A percentile compares a stretch with the other conserved stretches of the same genome.
Conservation (phyloP, 2,329 filamentous ascomycete species). For the Erysiphe pulchra region DNA sequence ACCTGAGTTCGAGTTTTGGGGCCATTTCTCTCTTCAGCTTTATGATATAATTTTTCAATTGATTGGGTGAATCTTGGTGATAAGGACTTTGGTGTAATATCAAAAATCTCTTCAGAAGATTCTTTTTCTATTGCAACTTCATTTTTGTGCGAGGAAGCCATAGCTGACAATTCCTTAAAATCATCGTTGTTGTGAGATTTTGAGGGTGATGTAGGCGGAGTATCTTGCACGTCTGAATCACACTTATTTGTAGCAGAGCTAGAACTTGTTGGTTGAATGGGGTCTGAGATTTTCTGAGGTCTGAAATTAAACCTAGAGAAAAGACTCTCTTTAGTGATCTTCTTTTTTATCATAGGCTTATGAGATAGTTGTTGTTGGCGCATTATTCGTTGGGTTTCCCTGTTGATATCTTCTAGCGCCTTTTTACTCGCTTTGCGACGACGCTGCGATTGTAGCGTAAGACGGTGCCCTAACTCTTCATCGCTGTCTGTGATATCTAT, state of each 20-base stretch:
- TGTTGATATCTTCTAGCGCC: slow-evolving; percentile 79
- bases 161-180: not conserved
- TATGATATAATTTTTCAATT: not conserved
- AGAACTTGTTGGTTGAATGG: slow-evolving; percentile 24
- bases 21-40: not conserved
- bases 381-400: slow-evolving; percentile 77
- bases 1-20: not conserved
- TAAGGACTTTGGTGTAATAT: not conserved
- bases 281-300: slow-evolving; percentile 13
- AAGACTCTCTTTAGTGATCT: slow-evolving; percentile 58
- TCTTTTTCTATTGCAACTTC: not conserved
- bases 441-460: slow-evolving; percentile 45
- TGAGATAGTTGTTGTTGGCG: slow-evolving; percentile 80
- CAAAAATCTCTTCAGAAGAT: not conserved
- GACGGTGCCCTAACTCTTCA: slow-evolving; percentile 32
- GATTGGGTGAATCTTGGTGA: not conserved
- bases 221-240: too few species aligned
- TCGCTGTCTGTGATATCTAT: slow-evolving; percentile 28
- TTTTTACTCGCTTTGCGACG: slow-evolving; percentile 79
- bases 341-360: slow-evolving; percentile 75
- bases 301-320: slow-evolving; percentile 66
- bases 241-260: slow-evolving; percentile 16
- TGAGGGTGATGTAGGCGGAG: slow-evolving; percentile 15
- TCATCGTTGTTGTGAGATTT: not conserved
- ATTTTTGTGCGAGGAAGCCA: not conserved